These are phyloP conservation scores for Pneumocystis oryctolagi DNA, from an alignment of 1,139 yeast species.

Conservation along the genomic window DNA sequence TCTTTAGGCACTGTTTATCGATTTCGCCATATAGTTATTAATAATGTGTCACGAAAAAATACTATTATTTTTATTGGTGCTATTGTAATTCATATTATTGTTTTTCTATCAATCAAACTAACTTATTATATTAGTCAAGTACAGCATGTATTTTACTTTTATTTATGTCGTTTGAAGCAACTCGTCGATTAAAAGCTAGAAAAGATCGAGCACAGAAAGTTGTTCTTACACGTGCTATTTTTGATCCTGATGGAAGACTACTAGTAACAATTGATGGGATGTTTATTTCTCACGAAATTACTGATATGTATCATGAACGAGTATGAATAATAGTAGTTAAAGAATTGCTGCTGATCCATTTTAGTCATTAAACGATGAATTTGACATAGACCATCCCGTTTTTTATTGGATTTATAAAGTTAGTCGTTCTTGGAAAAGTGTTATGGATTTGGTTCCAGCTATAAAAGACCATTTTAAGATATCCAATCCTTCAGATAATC, in stretches of 20 bases:
- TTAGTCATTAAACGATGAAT: slow-evolving; percentile 1
- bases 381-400: slow-evolving; percentile 2
- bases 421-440: slow-evolving; percentile 4
- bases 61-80: slow-evolving; percentile 3
- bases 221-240: slow-evolving; percentile 4
- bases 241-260: slow-evolving; percentile 3
- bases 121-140: background rate
- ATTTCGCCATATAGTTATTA: background rate
- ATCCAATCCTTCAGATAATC: background rate
- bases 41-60: background rate
- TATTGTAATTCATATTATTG: background rate
- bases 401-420: slow-evolving; percentile 8
- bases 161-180: background rate
- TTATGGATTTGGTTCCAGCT: background rate
- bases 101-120: background rate
- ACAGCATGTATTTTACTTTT: slow-evolving; percentile 3
- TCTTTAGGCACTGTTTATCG: slow-evolving; percentile 3
- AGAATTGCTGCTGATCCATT: background rate
- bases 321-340: background rate
- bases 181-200: background rate
- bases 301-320: slow-evolving; percentile 1
- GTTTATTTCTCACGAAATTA: slow-evolving; percentile 4
- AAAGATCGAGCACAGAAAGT: slow-evolving; percentile 7
- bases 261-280: slow-evolving; percentile 6
- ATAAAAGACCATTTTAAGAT: slow-evolving; percentile 1